These are phyloP conservation scores for Breviolum minutum DNA, from an alignment of 73 alveolate species.

Conservation along the genomic window DNA sequence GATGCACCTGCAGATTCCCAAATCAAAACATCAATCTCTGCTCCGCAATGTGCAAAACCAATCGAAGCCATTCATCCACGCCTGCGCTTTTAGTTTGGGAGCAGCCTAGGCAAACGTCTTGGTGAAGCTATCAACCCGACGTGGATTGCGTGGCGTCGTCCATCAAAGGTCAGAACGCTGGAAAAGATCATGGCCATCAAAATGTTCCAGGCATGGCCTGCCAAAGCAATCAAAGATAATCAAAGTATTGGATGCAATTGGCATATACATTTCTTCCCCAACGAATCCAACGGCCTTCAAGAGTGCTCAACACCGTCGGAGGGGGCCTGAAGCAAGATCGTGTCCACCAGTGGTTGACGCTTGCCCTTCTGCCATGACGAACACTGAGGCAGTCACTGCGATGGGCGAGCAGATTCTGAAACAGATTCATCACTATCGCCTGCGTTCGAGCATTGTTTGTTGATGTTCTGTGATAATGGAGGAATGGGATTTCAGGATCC, in stretches of 20 bases:
- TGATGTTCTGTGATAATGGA: neutral
- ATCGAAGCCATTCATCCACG: neutral
- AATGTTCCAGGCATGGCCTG: slow-evolving; percentile 49
- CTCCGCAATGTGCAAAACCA: neutral
- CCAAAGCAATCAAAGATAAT: neutral
- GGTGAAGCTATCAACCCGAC: neutral
- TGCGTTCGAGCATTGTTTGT: neutral
- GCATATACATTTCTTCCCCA: neutral
- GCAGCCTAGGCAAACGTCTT: neutral
- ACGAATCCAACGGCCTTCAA: slow-evolving; percentile 6
- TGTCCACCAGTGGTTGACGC: too few species aligned
- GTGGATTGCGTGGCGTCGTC: neutral
- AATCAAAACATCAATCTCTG: neutral
- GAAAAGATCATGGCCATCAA: slow-evolving; percentile 36
- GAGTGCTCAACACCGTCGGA: neutral
- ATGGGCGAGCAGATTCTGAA: slow-evolving; percentile 35
- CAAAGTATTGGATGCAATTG: neutral
- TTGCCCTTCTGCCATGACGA: neutral
- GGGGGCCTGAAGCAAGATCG: neutral
- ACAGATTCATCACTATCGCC: slow-evolving; percentile 59
- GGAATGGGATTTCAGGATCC: neutral
- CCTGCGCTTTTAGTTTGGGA: slow-evolving; percentile 32
- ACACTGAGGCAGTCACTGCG: slow-evolving; percentile 3
- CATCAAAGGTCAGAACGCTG: neutral
- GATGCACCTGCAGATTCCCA: slow-evolving; percentile 32